Percentiles rank a stretch among this genome's conserved stretches.
Evolutionary conservation across 345 rosid genomes (phyloP).

Genomic region (Eucalyptus decipiens): DNA sequence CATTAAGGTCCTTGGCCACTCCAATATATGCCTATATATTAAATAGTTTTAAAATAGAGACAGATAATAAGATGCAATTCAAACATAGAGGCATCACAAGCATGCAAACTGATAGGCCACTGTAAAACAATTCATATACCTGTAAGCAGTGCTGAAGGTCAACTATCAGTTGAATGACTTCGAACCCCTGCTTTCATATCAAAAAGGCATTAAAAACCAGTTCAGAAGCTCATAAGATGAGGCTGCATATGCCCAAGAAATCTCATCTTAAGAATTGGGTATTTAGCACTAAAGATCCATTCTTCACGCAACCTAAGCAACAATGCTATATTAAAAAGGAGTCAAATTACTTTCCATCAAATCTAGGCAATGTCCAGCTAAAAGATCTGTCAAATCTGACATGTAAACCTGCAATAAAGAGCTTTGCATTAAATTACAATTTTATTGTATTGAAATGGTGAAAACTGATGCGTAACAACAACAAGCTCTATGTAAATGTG

Average conservation of each 20-base stretch:
- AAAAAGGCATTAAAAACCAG: not conserved
- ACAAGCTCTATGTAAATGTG: accelerated
- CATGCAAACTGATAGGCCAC: not conserved
- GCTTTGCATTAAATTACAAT: no score
- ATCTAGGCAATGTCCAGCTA: conserved; percentile 82
- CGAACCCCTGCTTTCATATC: conserved; percentile 46
- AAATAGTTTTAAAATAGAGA: not conserved
- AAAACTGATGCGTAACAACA: not conserved
- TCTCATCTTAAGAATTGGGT: not conserved
- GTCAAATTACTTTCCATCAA: conserved; percentile 44
- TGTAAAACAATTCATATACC: conserved; percentile 1
- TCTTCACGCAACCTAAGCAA: not conserved
- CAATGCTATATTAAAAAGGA: not conserved
- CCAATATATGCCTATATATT: conserved; percentile 47
- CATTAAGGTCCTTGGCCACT: conserved; percentile 39
- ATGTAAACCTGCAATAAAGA: no score
- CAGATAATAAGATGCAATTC: no score
- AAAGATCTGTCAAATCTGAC: conserved; percentile 66
- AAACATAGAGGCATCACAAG: no score
- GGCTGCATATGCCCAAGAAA: not conserved
- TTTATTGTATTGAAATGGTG: not conserved
- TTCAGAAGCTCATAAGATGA: not conserved
- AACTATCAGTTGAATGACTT: conserved; percentile 65
- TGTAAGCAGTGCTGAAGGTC: conserved; percentile 76
- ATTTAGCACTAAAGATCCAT: no score